Evolutionary conservation across 129 eudicot genomes (phyloP).

Genomic region (Arctium lappa): DNA sequence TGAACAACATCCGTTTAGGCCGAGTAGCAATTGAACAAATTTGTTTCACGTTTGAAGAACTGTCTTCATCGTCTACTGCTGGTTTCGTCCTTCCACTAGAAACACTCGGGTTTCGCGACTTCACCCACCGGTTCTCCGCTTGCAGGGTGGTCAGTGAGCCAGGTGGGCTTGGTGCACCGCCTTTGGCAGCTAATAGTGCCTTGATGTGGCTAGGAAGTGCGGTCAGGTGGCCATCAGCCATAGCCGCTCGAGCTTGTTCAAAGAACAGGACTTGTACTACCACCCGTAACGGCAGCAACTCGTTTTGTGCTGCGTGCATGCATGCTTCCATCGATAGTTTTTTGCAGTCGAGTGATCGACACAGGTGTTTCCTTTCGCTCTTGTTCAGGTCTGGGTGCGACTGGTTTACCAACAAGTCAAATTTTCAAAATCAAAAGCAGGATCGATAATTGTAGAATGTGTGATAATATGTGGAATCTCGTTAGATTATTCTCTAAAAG

Average conservation of each 20-base stretch:
- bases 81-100: slow-evolving; percentile 49
- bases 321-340: slow-evolving; percentile 72
- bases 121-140: slow-evolving; percentile 55
- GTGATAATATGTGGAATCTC: neutral
- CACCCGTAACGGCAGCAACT: slow-evolving; percentile 75
- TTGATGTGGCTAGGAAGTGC: slow-evolving; percentile 57
- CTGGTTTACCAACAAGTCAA: slow-evolving; percentile 41
- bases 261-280: slow-evolving; percentile 86
- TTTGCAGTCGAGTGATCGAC: slow-evolving; percentile 77
- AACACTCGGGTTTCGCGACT: slow-evolving; percentile 49
- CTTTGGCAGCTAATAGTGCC: slow-evolving; percentile 55
- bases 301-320: slow-evolving; percentile 92
- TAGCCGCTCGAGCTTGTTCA: slow-evolving; percentile 80
- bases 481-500: no score
- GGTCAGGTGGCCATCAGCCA: slow-evolving; percentile 46
- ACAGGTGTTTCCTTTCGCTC: slow-evolving; percentile 75
- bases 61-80: slow-evolving; percentile 28
- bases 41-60: slow-evolving; percentile 38
- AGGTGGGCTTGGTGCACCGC: slow-evolving; percentile 29
- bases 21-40: slow-evolving; percentile 36
- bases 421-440: neutral
- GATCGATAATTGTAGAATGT: neutral
- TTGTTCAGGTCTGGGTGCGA: slow-evolving; percentile 74
- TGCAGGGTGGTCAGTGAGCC: slow-evolving; percentile 36
- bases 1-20: slow-evolving; percentile 46